These are phyloP conservation scores for Stentor coeruleus DNA, from an alignment of 73 alveolate genomes.

Conservation along the genomic window DNA sequence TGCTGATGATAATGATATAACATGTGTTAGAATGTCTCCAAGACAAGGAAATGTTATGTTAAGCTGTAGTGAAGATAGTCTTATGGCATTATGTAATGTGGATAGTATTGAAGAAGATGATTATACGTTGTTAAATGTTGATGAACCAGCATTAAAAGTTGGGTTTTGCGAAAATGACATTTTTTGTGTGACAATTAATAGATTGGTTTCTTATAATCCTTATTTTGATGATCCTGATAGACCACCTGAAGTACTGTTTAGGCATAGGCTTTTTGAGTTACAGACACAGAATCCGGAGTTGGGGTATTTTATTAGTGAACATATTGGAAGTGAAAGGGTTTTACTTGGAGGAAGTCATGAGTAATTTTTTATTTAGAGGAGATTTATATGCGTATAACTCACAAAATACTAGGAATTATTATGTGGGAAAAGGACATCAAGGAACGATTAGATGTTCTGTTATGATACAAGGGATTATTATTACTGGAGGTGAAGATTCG, in stretches of 20 bases:
- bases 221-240: not conserved
- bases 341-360: conserved; percentile 5
- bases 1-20: conserved; percentile 16
- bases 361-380: not conserved
- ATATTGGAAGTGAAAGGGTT: not conserved
- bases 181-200: not conserved
- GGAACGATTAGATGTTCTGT: not conserved
- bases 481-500: conserved; percentile 16
- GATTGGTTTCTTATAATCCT: not conserved
- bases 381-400: not conserved
- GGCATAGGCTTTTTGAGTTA: not conserved
- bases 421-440: not conserved
- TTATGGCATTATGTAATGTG: not conserved
- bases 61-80: not conserved
- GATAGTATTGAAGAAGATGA: conserved; percentile 6
- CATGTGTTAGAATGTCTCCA: not conserved
- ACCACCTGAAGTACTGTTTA: not conserved
- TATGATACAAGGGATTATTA: not conserved
- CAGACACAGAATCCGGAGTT: not conserved
- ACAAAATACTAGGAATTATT: not conserved
- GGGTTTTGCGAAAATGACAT: not conserved
- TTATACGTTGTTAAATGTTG: not conserved
- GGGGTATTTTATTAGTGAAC: not conserved
- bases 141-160: conserved; percentile 17
- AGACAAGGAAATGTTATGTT: not conserved